Percentiles rank a stretch among this genome's conserved stretches.
Evolutionary conservation across 1,284 basidiomycete genomes (phyloP).

Genomic region (Ceratobasidium papillatum): DNA sequence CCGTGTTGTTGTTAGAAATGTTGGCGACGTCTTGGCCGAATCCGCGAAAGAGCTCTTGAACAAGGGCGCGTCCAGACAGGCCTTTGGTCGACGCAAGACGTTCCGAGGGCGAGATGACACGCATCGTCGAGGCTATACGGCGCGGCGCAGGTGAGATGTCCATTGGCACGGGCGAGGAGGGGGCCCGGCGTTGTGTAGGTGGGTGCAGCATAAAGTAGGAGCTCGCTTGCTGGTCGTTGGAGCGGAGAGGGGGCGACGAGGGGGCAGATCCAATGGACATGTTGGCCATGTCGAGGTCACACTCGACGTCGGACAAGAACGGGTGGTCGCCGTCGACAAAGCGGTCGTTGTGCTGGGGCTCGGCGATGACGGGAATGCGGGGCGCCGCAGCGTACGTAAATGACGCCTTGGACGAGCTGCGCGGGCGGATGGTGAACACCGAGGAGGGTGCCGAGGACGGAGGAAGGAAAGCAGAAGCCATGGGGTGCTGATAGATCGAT

Average conservation of each 20-base stretch:
- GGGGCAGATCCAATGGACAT: conserved; percentile 78
- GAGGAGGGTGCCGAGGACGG: conserved; percentile 49
- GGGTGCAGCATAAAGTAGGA: background rate
- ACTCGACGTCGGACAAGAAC: conserved; percentile 25
- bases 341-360: conserved; percentile 33
- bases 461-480: conserved; percentile 35
- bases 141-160: conserved; percentile 76
- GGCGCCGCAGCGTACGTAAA: conserved; percentile 15
- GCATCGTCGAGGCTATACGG: conserved; percentile 40
- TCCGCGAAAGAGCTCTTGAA: conserved; percentile 53
- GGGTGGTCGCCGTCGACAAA: conserved; percentile 32
- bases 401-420: background rate
- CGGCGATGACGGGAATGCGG: conserved; percentile 5
- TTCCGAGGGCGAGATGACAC: background rate
- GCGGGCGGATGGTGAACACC: conserved; percentile 57
- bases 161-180: conserved; percentile 60
- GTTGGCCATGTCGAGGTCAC: conserved; percentile 74
- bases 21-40: conserved; percentile 79
- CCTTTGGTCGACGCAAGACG: conserved; percentile 34
- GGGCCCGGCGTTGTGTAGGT: background rate
- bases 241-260: conserved; percentile 56
- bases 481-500: conserved; percentile 13
- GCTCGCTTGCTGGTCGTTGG: conserved; percentile 7
- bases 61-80: conserved; percentile 24
- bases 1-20: conserved; percentile 48